A percentile compares a stretch with the other conserved stretches of the same genome.
These are phyloP conservation scores for Chrysosporium keratinophilum DNA, from an alignment of 2,329 filamentous ascomycete genomes.

Conservation along the genomic window DNA sequence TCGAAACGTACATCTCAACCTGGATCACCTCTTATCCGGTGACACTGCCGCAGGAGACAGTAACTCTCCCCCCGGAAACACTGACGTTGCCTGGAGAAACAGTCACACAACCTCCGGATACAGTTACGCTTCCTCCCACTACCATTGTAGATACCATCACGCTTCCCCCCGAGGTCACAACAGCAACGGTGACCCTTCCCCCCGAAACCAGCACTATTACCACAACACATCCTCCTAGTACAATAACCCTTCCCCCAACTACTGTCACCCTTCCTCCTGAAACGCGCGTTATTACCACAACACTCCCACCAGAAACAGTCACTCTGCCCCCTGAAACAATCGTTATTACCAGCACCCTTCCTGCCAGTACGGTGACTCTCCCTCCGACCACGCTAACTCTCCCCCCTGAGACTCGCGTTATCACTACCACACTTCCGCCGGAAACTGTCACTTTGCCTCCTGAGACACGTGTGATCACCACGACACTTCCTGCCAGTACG, in stretches of 20 bases:
- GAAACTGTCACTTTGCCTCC: constrained; percentile 8
- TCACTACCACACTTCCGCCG: background rate
- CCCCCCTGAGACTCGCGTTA: constrained; percentile 1
- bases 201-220: background rate
- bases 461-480: constrained; percentile 5
- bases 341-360: background rate
- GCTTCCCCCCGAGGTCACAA: background rate
- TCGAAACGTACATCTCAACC: background rate
- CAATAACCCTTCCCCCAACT: background rate
- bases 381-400: constrained; percentile 9
- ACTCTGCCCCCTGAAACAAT: background rate
- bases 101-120: background rate
- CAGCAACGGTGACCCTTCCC: background rate
- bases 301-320: background rate
- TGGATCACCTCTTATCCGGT: background rate
- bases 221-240: background rate
- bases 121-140: background rate
- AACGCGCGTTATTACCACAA: no score
- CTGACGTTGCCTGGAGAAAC: no score
- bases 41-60: background rate
- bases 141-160: no score
- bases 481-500: constrained; percentile 13
- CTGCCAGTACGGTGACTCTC: background rate
- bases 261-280: background rate
- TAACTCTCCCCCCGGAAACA: background rate